phyloP scores from a whole-genome alignment of 192 early-diverging fungal genomes.

The Podila verticillata region DNA sequence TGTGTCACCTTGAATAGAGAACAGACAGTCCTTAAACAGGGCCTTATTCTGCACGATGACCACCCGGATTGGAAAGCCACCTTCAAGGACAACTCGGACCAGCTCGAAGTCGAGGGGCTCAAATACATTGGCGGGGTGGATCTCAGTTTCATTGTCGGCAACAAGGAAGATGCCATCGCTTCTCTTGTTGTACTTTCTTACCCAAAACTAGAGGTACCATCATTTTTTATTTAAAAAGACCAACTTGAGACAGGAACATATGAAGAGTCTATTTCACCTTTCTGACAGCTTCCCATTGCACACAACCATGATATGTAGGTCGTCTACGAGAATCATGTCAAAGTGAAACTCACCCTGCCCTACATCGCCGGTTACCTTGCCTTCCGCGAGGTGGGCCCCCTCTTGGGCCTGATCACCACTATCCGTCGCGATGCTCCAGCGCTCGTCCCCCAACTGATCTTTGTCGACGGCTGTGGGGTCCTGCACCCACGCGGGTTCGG shows the following conservation, averaged over 20 bases:
- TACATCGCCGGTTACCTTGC: constrained; percentile 94
- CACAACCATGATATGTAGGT: constrained; percentile 34
- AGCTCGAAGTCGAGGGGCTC: constrained; percentile 36
- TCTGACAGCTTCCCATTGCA: background rate
- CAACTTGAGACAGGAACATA: no score
- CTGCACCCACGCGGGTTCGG: constrained; percentile 92
- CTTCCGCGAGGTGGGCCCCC: constrained; percentile 82
- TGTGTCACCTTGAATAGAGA: constrained; percentile 9
- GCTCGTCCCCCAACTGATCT: constrained; percentile 77
- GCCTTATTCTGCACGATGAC: constrained; percentile 24
- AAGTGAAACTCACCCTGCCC: constrained; percentile 73
- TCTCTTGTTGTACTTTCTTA: constrained; percentile 78
- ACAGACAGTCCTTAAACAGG: constrained; percentile 21
- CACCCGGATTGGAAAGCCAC: constrained; percentile 30
- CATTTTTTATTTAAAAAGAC: no score
- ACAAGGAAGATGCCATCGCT: constrained; percentile 70
- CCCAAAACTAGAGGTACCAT: constrained; percentile 66
- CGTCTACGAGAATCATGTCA: constrained; percentile 68
- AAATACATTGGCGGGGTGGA: constrained; percentile 80
- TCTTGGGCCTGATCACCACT: constrained; percentile 63
- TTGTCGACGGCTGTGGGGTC: constrained; percentile 90
- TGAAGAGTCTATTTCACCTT: background rate
- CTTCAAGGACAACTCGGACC: constrained; percentile 7
- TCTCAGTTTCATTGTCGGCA: constrained; percentile 71
- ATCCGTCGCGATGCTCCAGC: constrained; percentile 61